Conservation (phyloP, 495 filamentous ascomycete species). For the Hypoxylon lienhwacheense region DNA sequence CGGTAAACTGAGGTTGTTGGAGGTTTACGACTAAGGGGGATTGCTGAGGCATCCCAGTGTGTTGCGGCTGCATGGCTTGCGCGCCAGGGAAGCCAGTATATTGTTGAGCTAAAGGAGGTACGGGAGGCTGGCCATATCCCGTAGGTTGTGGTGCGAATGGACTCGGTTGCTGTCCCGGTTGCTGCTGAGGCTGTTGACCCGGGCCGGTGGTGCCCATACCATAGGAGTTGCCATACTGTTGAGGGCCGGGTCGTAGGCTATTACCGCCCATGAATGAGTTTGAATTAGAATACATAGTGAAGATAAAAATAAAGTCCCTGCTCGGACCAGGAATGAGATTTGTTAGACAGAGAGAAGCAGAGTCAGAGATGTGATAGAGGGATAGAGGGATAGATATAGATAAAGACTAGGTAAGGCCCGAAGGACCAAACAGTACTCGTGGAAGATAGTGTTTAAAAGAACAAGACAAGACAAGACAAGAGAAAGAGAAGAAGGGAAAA, state of each 20-base stretch:
- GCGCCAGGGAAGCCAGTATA: conserved; percentile 58
- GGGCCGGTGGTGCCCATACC: conserved; percentile 53
- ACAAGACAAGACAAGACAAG: conserved; percentile 10
- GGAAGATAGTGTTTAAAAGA: conserved; percentile 18
- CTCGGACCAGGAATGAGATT: conserved; percentile 9
- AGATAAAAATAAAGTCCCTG: conserved; percentile 1
- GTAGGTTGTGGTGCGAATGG: conserved; percentile 63
- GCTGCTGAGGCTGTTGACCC: conserved; percentile 64
- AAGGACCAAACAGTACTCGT: conserved; percentile 21
- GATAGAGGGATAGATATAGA: no score
- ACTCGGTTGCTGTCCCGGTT: conserved; percentile 60
- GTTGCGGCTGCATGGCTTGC: conserved; percentile 51
- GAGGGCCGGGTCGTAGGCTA: conserved; percentile 70
- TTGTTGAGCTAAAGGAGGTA: conserved; percentile 66
- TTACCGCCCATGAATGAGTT: conserved; percentile 80
- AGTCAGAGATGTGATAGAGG: no score
- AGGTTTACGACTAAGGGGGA: conserved; percentile 56
- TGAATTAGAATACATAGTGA: conserved; percentile 82
- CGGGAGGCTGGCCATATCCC: conserved; percentile 58
- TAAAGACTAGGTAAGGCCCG: conserved; percentile 21
- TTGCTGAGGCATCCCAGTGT: conserved; percentile 51
- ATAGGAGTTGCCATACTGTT: conserved; percentile 60
- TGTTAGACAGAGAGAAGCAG: no score
- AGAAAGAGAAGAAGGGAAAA: no score
- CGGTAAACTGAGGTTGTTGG: conserved; percentile 60